Evolutionary conservation across 2,329 filamentous ascomycete genomes (phyloP), one percentile per base, ranked within the genome.

Genomic region (Rutstroemia sp.): DNA sequence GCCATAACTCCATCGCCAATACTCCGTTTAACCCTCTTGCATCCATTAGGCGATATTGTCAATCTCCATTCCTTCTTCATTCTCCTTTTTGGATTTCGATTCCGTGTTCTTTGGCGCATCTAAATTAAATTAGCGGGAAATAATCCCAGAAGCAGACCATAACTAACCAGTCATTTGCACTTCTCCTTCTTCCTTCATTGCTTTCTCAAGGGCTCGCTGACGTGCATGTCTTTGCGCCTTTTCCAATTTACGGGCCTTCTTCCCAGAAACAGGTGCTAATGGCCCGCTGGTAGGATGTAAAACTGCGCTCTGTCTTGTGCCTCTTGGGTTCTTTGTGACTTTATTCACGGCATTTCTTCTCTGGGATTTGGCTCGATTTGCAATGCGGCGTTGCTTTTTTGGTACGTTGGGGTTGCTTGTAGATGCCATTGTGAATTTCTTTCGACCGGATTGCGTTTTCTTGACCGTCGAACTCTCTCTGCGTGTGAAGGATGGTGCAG

Each of bases 241-340:
- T 58, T 69, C 66, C 12, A 70, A 49, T 49, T 70, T 70, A 30
- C 64, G 63, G 7, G 68, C 68, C 51, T 70, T 70, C 63, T 70
- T 70, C 7, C 62, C 60, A 1, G 68, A 70, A 4, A 68, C 19
- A 3, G 67, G 68, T 52, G 68, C 68, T 48, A 62, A 19, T 8
- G 65, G 64, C 9, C 68, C 68, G 51, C 67, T 66, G 0, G 67
- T 70, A 36, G 68, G 67, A 51, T 62, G 51, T 2, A 70, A 57
- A 30, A 69, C 68, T 45, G 49, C 65, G 56, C 65, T 68, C 47
- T 45, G 56, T 47, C 63, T 60, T 5, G 64, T 67, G 27, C 68
- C 68, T 57, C 67, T 60, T 47, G 68, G 58, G 42, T 69, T 68
- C 56, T 70, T 70, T 17, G 59, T 59, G 56, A 69, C 57, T 49